Conservation (phyloP, 805 yeast species). For the Myxozyma neotropica region DNA sequence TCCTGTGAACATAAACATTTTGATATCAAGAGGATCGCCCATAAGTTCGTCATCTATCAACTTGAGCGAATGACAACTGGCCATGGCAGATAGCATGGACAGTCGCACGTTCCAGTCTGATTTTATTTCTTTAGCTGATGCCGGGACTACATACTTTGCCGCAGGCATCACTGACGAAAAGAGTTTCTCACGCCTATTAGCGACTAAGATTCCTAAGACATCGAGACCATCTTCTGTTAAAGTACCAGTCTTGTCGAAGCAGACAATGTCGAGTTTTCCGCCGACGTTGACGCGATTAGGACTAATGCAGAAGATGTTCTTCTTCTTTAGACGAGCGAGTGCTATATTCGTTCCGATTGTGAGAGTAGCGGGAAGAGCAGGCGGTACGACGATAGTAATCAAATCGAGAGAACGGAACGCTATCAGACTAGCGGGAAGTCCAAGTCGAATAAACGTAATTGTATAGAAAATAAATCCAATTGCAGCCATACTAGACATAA, state of each 20-base stretch:
- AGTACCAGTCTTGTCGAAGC: conserved; percentile 98
- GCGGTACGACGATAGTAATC: conserved; percentile 96
- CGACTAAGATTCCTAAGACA: conserved; percentile 64
- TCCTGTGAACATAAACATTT: conserved; percentile 88
- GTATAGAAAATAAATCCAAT: conserved; percentile 85
- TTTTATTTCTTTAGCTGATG: conserved; percentile 4
- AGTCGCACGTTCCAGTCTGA: conserved; percentile 15
- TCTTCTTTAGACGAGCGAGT: conserved; percentile 66
- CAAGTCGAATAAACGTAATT: conserved; percentile 74
- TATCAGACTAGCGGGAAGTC: conserved; percentile 68
- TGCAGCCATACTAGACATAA: conserved; percentile 83
- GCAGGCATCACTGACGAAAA: conserved; percentile 14
- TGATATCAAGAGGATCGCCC: conserved; percentile 92
- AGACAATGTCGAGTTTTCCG: conserved; percentile 85
- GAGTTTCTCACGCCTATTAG: conserved; percentile 26
- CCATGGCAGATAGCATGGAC: conserved; percentile 53
- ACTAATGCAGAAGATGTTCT: conserved; percentile 81
- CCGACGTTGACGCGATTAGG: conserved; percentile 96
- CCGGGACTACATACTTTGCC: conserved; percentile 19
- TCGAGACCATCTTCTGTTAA: conserved; percentile 96
- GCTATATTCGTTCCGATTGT: conserved; percentile 97
- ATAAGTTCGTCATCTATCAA: conserved; percentile 73
- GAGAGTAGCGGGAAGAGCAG: conserved; percentile 95
- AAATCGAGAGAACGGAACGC: conserved; percentile 88
- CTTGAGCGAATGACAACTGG: conserved; percentile 86